Conservation (phyloP, 2,329 filamentous ascomycete genomes). For the Xylaria digitata region DNA sequence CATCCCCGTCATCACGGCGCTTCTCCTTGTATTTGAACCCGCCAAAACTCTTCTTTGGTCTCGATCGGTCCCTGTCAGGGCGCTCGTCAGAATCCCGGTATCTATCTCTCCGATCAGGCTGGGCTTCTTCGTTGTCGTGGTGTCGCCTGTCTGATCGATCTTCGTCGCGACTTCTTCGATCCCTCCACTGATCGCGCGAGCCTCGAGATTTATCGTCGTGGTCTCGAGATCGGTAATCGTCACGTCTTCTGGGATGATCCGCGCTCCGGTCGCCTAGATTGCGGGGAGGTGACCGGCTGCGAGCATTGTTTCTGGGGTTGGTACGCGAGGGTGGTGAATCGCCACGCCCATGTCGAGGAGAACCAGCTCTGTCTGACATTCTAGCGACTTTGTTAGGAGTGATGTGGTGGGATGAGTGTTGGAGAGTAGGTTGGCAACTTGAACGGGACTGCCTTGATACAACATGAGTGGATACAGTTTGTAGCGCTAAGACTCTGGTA, state of each 20-base stretch:
- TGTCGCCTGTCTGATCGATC: constrained; percentile 22
- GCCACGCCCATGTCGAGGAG: constrained; percentile 38
- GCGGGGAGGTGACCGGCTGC: constrained; percentile 47
- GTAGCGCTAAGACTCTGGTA: too few species aligned
- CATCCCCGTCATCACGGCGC: constrained; percentile 59
- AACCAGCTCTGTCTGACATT: constrained; percentile 44
- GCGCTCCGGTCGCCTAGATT: constrained; percentile 31
- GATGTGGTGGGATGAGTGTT: constrained; percentile 1
- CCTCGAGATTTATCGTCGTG: constrained; percentile 33
- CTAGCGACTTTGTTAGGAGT: background rate
- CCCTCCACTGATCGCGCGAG: constrained; percentile 30
- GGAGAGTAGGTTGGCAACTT: background rate
- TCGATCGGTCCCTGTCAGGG: constrained; percentile 40
- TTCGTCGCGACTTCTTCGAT: constrained; percentile 26
- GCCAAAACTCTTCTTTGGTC: constrained; percentile 54
- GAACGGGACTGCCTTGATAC: too few species aligned
- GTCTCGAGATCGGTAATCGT: constrained; percentile 41
- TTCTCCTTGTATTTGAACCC: constrained; percentile 71
- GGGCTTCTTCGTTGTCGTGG: constrained; percentile 24
- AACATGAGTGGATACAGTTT: too few species aligned
- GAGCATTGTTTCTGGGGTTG: constrained; percentile 41
- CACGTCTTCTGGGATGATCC: constrained; percentile 41
- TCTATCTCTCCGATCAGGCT: constrained; percentile 35
- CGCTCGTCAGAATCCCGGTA: constrained; percentile 29
- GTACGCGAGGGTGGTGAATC: constrained; percentile 44